Evolutionary conservation across 495 filamentous ascomycete species (phyloP).

Genomic region (Neurospora sp.): DNA sequence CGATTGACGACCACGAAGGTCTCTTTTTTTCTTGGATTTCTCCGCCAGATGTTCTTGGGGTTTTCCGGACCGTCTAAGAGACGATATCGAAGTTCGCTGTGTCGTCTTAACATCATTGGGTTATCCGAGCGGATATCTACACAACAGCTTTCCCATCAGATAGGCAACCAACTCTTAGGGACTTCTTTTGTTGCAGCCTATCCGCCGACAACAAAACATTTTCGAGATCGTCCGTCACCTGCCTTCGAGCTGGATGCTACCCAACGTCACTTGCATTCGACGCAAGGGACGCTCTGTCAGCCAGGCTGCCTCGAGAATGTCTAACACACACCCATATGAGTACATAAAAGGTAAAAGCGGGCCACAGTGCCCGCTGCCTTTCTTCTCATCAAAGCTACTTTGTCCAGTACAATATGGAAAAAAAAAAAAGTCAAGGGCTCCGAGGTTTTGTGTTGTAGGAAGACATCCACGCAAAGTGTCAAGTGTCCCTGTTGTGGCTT

Average conservation of each 20-base stretch:
- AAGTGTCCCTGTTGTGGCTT: background rate
- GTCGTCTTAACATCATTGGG: background rate
- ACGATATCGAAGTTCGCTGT: background rate
- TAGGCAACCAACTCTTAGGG: background rate
- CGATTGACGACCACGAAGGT: background rate
- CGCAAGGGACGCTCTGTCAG: background rate
- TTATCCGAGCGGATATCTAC: background rate
- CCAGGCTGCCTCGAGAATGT: background rate
- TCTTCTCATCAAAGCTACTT: background rate
- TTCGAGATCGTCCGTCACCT: background rate
- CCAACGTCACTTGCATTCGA: background rate
- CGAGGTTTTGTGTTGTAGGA: background rate
- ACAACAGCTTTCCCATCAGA: background rate
- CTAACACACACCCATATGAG: background rate
- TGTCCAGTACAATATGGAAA: background rate
- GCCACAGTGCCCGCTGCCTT: background rate
- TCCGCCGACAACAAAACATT: background rate
- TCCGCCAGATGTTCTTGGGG: background rate
- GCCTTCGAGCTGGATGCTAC: background rate
- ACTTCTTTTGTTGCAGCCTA: background rate
- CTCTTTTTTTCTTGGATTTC: background rate
- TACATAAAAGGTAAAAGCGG: background rate
- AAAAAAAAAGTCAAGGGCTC: background rate
- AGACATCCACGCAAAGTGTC: background rate
- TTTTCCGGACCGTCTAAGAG: background rate